phyloP scores from a whole-genome alignment of 2,329 filamentous ascomycete genomes.

The Xylariaceae sp. region DNA sequence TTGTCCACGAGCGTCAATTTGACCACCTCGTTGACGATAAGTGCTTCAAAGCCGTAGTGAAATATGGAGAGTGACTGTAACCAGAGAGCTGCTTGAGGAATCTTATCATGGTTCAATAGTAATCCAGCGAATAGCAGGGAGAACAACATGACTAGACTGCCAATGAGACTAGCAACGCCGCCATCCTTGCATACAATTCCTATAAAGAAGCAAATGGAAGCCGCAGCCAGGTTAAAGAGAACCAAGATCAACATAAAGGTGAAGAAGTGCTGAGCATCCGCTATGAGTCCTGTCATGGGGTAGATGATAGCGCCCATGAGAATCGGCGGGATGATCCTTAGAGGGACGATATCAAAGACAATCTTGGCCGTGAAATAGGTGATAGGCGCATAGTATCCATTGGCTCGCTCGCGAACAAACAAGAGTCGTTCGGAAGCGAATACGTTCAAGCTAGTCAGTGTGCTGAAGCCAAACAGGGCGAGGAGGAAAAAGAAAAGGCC shows the following conservation, averaged over 20 bases:
- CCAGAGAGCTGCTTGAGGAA: slow-evolving; percentile 80
- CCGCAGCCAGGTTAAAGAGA: slow-evolving; percentile 91
- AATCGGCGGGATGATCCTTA: slow-evolving; percentile 90
- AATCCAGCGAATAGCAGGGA: slow-evolving; percentile 91
- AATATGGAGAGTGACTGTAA: slow-evolving; percentile 93
- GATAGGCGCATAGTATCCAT: slow-evolving; percentile 90
- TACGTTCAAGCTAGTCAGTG: slow-evolving; percentile 85
- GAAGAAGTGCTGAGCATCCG: slow-evolving; percentile 76
- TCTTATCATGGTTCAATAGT: slow-evolving; percentile 88
- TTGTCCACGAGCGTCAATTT: slow-evolving; percentile 85
- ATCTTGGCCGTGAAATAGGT: slow-evolving; percentile 95
- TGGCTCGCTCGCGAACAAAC: slow-evolving; percentile 89
- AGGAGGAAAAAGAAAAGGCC: slow-evolving; percentile 97
- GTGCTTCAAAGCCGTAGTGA: slow-evolving; percentile 92
- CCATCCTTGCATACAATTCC: slow-evolving; percentile 90
- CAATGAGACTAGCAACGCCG: slow-evolving; percentile 87
- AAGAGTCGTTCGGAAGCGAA: slow-evolving; percentile 87
- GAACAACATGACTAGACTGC: slow-evolving; percentile 95
- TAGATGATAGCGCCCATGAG: slow-evolving; percentile 96
- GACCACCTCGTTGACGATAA: slow-evolving; percentile 95
- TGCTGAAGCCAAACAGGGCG: slow-evolving; percentile 94
- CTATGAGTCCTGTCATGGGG: slow-evolving; percentile 90
- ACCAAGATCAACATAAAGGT: slow-evolving; percentile 89
- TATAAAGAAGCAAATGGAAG: slow-evolving; percentile 90
- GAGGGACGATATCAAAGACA: slow-evolving; percentile 93